These are phyloP conservation scores for Kazachstania kunashirensis DNA, from an alignment of 805 yeast genomes.

Conservation along the genomic window DNA sequence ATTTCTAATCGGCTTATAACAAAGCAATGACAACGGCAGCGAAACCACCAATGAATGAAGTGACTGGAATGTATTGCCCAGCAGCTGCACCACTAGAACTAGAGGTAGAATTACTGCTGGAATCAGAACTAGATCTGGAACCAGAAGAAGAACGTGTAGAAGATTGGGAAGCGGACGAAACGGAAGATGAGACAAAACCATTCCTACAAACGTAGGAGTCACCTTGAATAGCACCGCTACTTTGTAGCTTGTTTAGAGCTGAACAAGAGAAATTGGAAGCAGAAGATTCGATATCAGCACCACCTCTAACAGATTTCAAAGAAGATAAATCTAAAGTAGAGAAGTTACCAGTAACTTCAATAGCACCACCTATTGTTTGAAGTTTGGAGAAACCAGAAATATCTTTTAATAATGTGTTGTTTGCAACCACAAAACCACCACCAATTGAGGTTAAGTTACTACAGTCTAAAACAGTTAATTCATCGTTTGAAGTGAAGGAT, in stretches of 20 bases:
- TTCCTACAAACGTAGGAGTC: slow-evolving; percentile 71
- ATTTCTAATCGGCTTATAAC: slow-evolving; percentile 28
- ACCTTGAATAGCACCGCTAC: slow-evolving; percentile 82
- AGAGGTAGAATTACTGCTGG: slow-evolving; percentile 14
- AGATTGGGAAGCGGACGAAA: slow-evolving; percentile 28
- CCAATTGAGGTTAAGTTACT: slow-evolving; percentile 62
- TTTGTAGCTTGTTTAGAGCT: slow-evolving; percentile 60
- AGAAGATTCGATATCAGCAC: slow-evolving; percentile 68
- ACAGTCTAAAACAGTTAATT: slow-evolving; percentile 61
- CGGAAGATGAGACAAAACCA: slow-evolving; percentile 43
- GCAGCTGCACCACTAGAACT: slow-evolving; percentile 28
- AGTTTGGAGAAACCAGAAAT: slow-evolving; percentile 69
- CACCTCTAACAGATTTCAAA: slow-evolving; percentile 80
- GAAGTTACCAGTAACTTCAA: slow-evolving; percentile 70
- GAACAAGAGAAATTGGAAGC: slow-evolving; percentile 72
- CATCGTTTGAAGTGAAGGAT: slow-evolving; percentile 61
- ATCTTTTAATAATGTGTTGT: slow-evolving; percentile 62
- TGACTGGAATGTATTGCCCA: slow-evolving; percentile 25
- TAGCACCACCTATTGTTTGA: slow-evolving; percentile 78
- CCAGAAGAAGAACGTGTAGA: slow-evolving; percentile 23
- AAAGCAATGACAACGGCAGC: slow-evolving; percentile 44
- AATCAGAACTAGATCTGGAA: slow-evolving; percentile 9
- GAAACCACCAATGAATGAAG: slow-evolving; percentile 39
- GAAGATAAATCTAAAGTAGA: slow-evolving; percentile 66
- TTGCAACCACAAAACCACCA: slow-evolving; percentile 87